A percentile compares a stretch with the other conserved stretches of the same genome.
Conservation (phyloP, 1,139 yeast species). For the Zygotorulaspora mrakii region DNA sequence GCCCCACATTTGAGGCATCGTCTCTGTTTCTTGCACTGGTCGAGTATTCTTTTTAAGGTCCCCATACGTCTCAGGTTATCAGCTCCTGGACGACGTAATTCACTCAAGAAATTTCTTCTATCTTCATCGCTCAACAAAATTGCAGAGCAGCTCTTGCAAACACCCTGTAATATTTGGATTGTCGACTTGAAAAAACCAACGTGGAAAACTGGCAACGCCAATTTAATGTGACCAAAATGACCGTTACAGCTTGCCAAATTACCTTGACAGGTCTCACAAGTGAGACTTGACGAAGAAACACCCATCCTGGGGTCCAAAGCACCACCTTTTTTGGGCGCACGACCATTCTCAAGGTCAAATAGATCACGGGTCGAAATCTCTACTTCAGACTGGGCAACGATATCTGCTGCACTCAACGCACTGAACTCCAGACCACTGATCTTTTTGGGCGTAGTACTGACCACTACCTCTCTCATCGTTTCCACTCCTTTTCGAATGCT, state of each 20-base stretch:
- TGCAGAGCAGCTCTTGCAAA: constrained; percentile 87
- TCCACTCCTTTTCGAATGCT: too few species aligned
- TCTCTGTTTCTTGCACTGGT: constrained; percentile 93
- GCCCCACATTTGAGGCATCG: constrained; percentile 84
- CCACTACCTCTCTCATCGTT: constrained; percentile 40
- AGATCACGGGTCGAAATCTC: constrained; percentile 89
- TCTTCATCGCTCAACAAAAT: constrained; percentile 69
- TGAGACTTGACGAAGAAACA: constrained; percentile 76
- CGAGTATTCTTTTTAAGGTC: constrained; percentile 72
- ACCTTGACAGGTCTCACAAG: constrained; percentile 90
- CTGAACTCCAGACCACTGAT: constrained; percentile 91
- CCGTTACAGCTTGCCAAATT: constrained; percentile 94
- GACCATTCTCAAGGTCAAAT: constrained; percentile 83
- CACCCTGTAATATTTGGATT: constrained; percentile 81
- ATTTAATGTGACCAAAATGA: constrained; percentile 90
- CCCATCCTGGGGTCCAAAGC: constrained; percentile 95
- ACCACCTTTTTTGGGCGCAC: constrained; percentile 75
- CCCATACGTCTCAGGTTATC: constrained; percentile 93
- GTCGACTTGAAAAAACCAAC: constrained; percentile 95
- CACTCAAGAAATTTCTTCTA: constrained; percentile 64
- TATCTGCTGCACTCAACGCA: constrained; percentile 85
- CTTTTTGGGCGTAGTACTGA: constrained; percentile 81
- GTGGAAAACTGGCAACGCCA: constrained; percentile 95
- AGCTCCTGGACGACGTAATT: constrained; percentile 79
- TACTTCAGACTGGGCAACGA: constrained; percentile 89